Percentiles rank a stretch among this genome's conserved stretches.
Evolutionary conservation across 2,329 filamentous ascomycete species (phyloP).

Genomic region (Alternaria postmessia): DNA sequence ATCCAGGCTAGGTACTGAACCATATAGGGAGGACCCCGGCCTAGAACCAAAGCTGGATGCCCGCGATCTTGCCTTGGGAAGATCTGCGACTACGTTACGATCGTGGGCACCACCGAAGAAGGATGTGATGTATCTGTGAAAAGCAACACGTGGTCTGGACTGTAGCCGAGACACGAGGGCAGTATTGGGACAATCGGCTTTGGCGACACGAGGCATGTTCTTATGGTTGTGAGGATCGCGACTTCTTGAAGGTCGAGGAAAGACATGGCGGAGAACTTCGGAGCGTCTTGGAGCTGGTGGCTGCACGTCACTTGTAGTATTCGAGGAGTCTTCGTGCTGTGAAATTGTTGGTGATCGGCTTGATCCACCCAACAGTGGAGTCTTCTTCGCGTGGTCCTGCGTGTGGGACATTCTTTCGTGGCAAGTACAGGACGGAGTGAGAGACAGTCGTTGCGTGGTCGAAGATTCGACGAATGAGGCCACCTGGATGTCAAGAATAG

Average conservation of each 20-base stretch:
- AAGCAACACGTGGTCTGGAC: conserved; percentile 28
- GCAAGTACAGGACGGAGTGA: conserved; percentile 16
- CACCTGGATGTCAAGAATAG: conserved; percentile 21
- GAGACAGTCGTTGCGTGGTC: conserved; percentile 18
- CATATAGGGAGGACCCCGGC: conserved; percentile 24
- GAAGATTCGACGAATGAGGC: conserved; percentile 29
- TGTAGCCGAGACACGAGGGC: conserved; percentile 21
- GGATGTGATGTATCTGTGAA: conserved; percentile 40
- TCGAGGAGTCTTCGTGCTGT: neutral
- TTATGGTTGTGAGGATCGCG: conserved; percentile 7
- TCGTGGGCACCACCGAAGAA: conserved; percentile 32
- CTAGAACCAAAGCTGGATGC: conserved; percentile 33
- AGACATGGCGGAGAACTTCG: conserved; percentile 36
- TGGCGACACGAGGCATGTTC: conserved; percentile 17
- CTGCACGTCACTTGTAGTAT: neutral
- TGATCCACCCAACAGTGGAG: conserved; percentile 3
- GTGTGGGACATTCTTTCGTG: conserved; percentile 19
- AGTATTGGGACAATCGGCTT: conserved; percentile 19
- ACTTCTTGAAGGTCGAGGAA: conserved; percentile 27
- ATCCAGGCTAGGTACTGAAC: conserved; percentile 41
- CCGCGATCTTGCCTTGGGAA: conserved; percentile 22
- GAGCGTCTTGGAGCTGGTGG: conserved; percentile 22
- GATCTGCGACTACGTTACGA: conserved; percentile 6
- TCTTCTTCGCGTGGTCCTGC: conserved; percentile 3
- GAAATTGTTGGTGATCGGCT: neutral